Conservation (phyloP, 1,139 yeast genomes). For the Debaryomyces udenii region DNA sequence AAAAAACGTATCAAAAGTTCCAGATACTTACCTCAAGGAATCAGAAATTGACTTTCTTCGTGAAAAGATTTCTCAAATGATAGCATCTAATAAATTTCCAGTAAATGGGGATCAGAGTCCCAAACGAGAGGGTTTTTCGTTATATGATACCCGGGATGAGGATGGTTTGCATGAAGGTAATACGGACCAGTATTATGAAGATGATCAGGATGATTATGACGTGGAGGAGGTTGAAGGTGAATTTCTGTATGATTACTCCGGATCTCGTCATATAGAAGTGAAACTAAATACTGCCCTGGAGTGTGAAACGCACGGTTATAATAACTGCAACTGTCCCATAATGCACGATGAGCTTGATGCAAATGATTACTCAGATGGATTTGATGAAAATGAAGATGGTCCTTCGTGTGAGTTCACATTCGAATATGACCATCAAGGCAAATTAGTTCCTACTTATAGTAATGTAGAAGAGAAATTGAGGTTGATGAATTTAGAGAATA, state of each 20-base stretch:
- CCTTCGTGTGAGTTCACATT: slow-evolving; percentile 50
- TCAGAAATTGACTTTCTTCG: slow-evolving; percentile 38
- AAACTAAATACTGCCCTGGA: slow-evolving; percentile 40
- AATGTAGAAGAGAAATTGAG: slow-evolving; percentile 45
- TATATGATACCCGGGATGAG: slow-evolving; percentile 47
- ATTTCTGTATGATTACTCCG: slow-evolving; percentile 29
- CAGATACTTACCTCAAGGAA: slow-evolving; percentile 28
- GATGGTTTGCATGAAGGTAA: slow-evolving; percentile 42
- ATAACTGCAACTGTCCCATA: slow-evolving; percentile 36
- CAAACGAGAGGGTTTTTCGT: slow-evolving; percentile 34
- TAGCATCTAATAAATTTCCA: slow-evolving; percentile 15
- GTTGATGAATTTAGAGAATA: slow-evolving; percentile 27
- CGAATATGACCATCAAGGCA: slow-evolving; percentile 48
- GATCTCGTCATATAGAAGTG: slow-evolving; percentile 47
- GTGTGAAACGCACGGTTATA: slow-evolving; percentile 35
- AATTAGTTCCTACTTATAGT: slow-evolving; percentile 44
- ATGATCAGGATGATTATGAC: slow-evolving; percentile 42
- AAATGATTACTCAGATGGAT: slow-evolving; percentile 16
- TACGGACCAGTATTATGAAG: slow-evolving; percentile 24
- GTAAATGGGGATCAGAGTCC: slow-evolving; percentile 4
- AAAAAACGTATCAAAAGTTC: background rate
- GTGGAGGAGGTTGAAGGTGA: slow-evolving; percentile 37
- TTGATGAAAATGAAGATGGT: slow-evolving; percentile 27
- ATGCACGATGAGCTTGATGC: slow-evolving; percentile 20
- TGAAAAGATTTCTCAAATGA: slow-evolving; percentile 31